These are phyloP conservation scores for Aspergillus bertholletiae DNA, from an alignment of 495 filamentous ascomycete genomes.

Conservation along the genomic window DNA sequence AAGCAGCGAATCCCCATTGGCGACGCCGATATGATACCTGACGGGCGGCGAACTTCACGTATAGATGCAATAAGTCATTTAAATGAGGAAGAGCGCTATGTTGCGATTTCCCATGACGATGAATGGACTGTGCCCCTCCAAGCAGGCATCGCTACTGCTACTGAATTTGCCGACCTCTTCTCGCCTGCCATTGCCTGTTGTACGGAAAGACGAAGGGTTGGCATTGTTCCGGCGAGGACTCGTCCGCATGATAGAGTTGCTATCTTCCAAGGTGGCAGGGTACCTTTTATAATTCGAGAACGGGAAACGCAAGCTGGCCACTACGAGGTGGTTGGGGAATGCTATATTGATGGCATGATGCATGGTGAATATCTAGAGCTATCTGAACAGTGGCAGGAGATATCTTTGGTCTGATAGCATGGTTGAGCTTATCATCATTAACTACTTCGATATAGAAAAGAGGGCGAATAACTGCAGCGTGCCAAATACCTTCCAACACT, in stretches of 20 bases:
- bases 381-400: too few species aligned
- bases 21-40: neutral
- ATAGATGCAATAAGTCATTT: too few species aligned
- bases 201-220: neutral
- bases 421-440: too few species aligned
- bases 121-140: too few species aligned
- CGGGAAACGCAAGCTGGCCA: neutral
- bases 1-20: neutral
- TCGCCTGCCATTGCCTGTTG: neutral
- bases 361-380: neutral
- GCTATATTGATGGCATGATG: neutral
- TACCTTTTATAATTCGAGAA: neutral
- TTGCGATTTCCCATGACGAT: too few species aligned
- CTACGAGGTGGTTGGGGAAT: neutral
- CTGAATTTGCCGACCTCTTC: neutral
- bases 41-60: neutral
- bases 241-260: neutral
- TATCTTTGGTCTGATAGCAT: too few species aligned
- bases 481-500: too few species aligned
- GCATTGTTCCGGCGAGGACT: neutral
- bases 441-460: too few species aligned
- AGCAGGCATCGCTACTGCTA: neutral
- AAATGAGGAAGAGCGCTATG: too few species aligned
- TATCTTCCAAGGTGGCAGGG: neutral
- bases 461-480: too few species aligned